Conservation (phyloP, 2,329 filamentous ascomycete genomes). For the Trichoderma koningiopsis region DNA sequence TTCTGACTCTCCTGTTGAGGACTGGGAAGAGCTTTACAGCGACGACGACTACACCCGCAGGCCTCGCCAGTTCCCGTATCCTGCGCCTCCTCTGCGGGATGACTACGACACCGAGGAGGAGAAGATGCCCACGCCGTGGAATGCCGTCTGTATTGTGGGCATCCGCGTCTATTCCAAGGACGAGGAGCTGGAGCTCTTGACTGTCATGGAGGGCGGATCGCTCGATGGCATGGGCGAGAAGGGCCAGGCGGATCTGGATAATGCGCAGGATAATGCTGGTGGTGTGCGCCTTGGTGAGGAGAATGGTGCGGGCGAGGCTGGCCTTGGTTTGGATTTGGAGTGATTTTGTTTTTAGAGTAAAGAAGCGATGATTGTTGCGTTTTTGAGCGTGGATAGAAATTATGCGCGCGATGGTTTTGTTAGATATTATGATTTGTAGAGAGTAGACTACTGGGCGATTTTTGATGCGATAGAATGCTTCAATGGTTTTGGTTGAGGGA, state of each 20-base stretch:
- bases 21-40: slow-evolving; percentile 62
- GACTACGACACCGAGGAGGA: slow-evolving; percentile 60
- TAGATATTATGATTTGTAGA: not conserved
- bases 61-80: slow-evolving; percentile 46
- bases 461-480: not conserved
- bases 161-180: slow-evolving; percentile 64
- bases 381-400: not conserved
- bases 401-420: not conserved
- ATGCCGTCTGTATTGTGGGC: slow-evolving; percentile 63
- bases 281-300: slow-evolving; percentile 42
- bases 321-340: slow-evolving; percentile 28
- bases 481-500: not conserved
- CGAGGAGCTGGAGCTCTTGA: slow-evolving; percentile 53
- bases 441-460: not conserved
- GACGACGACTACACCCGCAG: slow-evolving; percentile 60
- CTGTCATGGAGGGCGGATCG: slow-evolving; percentile 58
- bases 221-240: slow-evolving; percentile 60
- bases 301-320: not conserved
- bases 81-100: slow-evolving; percentile 39
- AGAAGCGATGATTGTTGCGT: not conserved
- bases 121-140: slow-evolving; percentile 60
- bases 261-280: slow-evolving; percentile 58
- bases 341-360: not conserved
- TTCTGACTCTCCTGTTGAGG: slow-evolving; percentile 61
- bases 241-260: slow-evolving; percentile 57